These are phyloP conservation scores for Fusarium tjaetaba DNA, from an alignment of 2,329 filamentous ascomycete genomes.

Conservation along the genomic window DNA sequence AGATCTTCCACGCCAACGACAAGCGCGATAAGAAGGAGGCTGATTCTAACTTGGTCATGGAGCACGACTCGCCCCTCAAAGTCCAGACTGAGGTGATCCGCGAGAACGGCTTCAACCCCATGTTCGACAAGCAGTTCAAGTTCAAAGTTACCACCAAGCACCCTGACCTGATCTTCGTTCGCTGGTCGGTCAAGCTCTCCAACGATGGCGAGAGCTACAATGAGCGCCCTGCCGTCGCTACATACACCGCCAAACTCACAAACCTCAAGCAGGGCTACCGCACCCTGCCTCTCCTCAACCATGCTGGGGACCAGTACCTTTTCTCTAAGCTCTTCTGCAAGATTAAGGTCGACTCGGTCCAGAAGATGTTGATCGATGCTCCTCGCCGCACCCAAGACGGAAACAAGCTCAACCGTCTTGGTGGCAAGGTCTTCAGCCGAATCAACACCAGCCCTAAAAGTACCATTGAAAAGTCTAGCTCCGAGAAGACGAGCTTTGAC, in stretches of 20 bases:
- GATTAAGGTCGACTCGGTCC: constrained; percentile 73
- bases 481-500: constrained; percentile 60
- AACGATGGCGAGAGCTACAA: constrained; percentile 77
- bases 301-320: constrained; percentile 89
- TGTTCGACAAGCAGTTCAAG: constrained; percentile 82
- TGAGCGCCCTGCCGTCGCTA: constrained; percentile 73
- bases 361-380: constrained; percentile 66
- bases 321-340: constrained; percentile 95
- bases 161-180: constrained; percentile 91
- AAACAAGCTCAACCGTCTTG: constrained; percentile 65
- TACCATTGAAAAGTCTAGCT: constrained; percentile 63
- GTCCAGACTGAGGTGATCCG: constrained; percentile 82
- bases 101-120: constrained; percentile 93
- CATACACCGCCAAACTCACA: constrained; percentile 90
- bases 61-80: constrained; percentile 71
- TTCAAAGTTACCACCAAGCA: constrained; percentile 93
- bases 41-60: constrained; percentile 62
- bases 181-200: constrained; percentile 91
- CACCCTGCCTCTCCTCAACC: constrained; percentile 88
- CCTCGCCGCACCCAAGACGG: constrained; percentile 53
- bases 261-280: constrained; percentile 93
- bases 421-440: constrained; percentile 68
- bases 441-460: constrained; percentile 61
- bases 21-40: constrained; percentile 87
- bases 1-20: constrained; percentile 94